Conservation (phyloP, 129 eudicot genomes). For the Silybum marianum region DNA sequence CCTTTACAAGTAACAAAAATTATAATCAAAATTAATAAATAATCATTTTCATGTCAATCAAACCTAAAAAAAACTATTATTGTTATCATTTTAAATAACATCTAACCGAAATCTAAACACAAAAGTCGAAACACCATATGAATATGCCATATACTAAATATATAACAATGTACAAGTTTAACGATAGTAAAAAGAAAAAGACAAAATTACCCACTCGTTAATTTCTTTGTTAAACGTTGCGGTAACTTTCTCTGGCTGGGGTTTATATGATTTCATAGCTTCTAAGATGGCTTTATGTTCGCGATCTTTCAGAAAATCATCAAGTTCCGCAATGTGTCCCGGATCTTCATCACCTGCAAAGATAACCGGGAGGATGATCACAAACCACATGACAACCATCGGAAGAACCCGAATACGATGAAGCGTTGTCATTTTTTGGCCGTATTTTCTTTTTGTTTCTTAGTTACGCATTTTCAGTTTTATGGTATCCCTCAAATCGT, state of each 20-base stretch:
- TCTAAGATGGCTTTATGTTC: constrained; percentile 32
- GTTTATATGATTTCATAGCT: constrained; percentile 35
- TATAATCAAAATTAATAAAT: neutral
- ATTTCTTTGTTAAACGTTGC: constrained; percentile 21
- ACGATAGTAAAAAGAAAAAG: neutral
- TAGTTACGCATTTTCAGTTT: neutral
- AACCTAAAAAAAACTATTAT: neutral
- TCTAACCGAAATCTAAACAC: neutral
- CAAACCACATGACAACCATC: neutral
- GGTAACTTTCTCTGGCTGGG: constrained; percentile 37
- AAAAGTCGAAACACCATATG: neutral
- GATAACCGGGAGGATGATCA: neutral
- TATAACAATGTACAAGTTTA: neutral
- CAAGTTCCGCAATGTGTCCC: constrained; percentile 7
- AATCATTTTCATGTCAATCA: neutral
- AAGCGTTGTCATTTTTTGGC: constrained; percentile 6
- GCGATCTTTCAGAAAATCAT: constrained; percentile 27
- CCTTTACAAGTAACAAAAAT: constrained; percentile 5
- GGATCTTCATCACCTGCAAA: constrained; percentile 24
- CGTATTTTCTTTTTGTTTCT: neutral
- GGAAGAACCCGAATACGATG: constrained; percentile 9
- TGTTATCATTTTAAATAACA: neutral
- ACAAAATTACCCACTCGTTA: constrained; percentile 19
- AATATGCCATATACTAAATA: neutral
- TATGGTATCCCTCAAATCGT: neutral